phyloP scores from a whole-genome alignment of 1,139 yeast genomes.

The Saccharomycopsis crataegensis region DNA sequence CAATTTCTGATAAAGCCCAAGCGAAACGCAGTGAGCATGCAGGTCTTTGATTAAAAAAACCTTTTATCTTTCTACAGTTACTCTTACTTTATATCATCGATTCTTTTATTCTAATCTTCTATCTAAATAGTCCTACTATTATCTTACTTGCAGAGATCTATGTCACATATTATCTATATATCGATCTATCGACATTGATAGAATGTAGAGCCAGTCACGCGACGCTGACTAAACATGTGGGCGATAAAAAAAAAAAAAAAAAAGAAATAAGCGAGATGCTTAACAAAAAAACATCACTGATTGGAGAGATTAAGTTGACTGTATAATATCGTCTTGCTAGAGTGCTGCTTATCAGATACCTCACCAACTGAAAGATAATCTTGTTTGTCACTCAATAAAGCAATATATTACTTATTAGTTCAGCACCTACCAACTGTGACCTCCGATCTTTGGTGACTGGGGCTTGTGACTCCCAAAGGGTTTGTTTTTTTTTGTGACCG shows the following conservation, averaged over 20 bases:
- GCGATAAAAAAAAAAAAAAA: constrained; percentile 1
- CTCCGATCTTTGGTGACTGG: not conserved
- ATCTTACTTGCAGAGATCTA: not conserved
- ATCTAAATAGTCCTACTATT: not conserved
- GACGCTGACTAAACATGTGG: not conserved
- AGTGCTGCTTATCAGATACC: not conserved
- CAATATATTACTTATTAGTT: not conserved
- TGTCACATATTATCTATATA: not conserved
- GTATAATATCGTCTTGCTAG: not conserved
- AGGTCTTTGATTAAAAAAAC: not conserved
- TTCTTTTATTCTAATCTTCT: not conserved
- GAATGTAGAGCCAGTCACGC: not conserved
- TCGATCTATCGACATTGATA: not conserved
- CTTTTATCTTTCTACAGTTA: not conserved
- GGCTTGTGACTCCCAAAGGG: not conserved
- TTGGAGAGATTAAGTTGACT: not conserved
- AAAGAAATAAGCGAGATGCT: not conserved
- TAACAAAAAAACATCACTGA: not conserved
- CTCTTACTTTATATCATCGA: not conserved
- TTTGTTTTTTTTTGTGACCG: not conserved
- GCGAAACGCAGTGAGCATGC: not conserved
- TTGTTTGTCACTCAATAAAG: too few species aligned
- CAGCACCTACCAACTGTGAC: not conserved
- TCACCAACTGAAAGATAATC: not conserved
- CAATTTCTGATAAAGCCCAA: not conserved